Conservation (phyloP, 306 rosid species). For the Lablab purpureus region DNA sequence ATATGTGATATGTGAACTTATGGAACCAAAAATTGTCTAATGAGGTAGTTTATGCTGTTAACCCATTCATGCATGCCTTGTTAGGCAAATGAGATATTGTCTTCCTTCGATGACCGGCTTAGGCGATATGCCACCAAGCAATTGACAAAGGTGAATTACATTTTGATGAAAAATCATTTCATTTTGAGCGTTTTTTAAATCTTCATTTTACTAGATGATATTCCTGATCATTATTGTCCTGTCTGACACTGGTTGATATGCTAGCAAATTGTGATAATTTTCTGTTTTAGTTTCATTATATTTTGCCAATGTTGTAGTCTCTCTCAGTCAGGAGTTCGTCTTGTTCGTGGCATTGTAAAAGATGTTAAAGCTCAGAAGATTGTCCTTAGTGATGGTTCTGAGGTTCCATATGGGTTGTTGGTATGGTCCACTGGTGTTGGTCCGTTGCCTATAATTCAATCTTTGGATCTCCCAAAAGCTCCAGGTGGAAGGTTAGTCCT, state of each 20-base stretch:
- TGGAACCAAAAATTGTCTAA: background rate
- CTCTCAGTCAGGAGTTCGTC: conserved; percentile 88
- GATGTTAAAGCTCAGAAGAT: conserved; percentile 71
- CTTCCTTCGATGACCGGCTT: conserved; percentile 83
- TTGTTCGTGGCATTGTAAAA: conserved; percentile 81
- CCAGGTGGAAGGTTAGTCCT: conserved; percentile 77
- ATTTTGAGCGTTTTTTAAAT: background rate
- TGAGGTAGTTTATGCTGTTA: background rate
- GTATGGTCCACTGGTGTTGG: conserved; percentile 97
- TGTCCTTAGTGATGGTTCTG: conserved; percentile 77
- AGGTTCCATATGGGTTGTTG: conserved; percentile 84
- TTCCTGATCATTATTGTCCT: background rate
- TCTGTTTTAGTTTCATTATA: conserved; percentile 26
- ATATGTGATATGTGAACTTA: conserved; percentile 1
- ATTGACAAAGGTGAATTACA: conserved; percentile 72
- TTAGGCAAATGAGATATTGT: conserved; percentile 87
- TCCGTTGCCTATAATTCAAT: conserved; percentile 70
- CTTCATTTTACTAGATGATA: background rate
- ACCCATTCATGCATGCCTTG: conserved; percentile 37
- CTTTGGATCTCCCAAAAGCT: conserved; percentile 74
- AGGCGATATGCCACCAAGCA: conserved; percentile 80
- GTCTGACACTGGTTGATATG: background rate
- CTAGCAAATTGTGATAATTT: conserved; percentile 6
- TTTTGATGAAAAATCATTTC: background rate
- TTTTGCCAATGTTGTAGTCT: conserved; percentile 42